Conservation (phyloP, 2,329 filamentous ascomycete species). For the Helotiales sp. region DNA sequence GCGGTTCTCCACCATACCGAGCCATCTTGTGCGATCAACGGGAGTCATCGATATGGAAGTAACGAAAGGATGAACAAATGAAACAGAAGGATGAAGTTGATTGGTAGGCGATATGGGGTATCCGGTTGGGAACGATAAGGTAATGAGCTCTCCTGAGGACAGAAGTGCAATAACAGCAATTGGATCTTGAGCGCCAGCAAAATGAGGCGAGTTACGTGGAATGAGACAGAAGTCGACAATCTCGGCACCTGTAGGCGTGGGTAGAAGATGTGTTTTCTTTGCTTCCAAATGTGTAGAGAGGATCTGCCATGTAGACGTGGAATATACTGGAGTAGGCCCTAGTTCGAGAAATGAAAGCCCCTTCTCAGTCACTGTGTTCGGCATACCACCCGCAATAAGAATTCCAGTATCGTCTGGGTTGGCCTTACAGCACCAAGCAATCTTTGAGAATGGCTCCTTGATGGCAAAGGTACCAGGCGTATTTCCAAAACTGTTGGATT, state of each 20-base stretch:
- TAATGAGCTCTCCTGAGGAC: slow-evolving; percentile 85
- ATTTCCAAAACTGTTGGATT: slow-evolving; percentile 47
- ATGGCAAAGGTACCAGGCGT: slow-evolving; percentile 58
- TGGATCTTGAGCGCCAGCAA: slow-evolving; percentile 85
- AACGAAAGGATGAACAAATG: slow-evolving; percentile 89
- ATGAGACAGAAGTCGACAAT: slow-evolving; percentile 83
- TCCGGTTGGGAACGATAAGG: slow-evolving; percentile 89
- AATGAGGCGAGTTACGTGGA: slow-evolving; percentile 83
- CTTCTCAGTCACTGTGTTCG: slow-evolving; percentile 68
- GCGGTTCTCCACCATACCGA: slow-evolving; percentile 86
- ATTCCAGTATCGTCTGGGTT: slow-evolving; percentile 94
- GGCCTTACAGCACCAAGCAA: slow-evolving; percentile 92
- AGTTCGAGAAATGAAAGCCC: slow-evolving; percentile 90
- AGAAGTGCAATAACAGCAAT: slow-evolving; percentile 81
- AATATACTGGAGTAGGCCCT: slow-evolving; percentile 85
- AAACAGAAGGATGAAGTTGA: slow-evolving; percentile 85
- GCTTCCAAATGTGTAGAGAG: slow-evolving; percentile 79
- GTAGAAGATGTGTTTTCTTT: slow-evolving; percentile 73
- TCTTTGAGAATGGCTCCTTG: slow-evolving; percentile 76
- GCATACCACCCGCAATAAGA: slow-evolving; percentile 81
- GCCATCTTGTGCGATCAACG: slow-evolving; percentile 81
- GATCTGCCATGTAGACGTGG: slow-evolving; percentile 87
- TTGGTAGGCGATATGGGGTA: slow-evolving; percentile 92
- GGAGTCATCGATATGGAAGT: slow-evolving; percentile 73
- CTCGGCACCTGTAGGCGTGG: slow-evolving; percentile 77